These are phyloP conservation scores for Thalassia testudinum DNA, from an alignment of 116 monocot genomes.

Conservation along the genomic window DNA sequence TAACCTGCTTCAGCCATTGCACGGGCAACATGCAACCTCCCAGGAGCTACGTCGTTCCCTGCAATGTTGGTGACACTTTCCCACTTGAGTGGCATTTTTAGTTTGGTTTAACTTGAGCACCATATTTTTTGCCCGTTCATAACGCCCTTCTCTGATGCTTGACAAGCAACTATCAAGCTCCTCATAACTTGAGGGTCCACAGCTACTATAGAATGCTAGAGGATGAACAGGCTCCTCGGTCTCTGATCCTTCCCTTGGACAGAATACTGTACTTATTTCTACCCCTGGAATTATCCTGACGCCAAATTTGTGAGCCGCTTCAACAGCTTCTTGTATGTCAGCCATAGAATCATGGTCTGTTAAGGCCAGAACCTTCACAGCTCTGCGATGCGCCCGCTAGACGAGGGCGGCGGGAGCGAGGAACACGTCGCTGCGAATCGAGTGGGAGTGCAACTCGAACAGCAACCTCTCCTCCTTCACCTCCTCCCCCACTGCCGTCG, in stretches of 20 bases:
- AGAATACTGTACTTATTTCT: constrained; percentile 73
- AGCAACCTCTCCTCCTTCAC: constrained; percentile 23
- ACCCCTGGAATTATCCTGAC: constrained; percentile 90
- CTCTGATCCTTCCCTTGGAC: constrained; percentile 23
- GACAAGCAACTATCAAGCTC: constrained; percentile 42
- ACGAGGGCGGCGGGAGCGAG: constrained; percentile 73
- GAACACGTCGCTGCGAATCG: constrained; percentile 70
- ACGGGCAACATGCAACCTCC: constrained; percentile 78
- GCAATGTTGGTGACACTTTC: constrained; percentile 72
- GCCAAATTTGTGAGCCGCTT: constrained; percentile 47
- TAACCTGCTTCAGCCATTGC: constrained; percentile 85
- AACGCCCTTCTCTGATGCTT: constrained; percentile 68
- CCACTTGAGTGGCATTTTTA: constrained; percentile 79
- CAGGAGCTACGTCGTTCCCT: constrained; percentile 81
- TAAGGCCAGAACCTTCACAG: constrained; percentile 77
- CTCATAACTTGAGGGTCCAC: constrained; percentile 50
- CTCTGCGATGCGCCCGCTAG: constrained; percentile 60
- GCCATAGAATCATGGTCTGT: constrained; percentile 94
- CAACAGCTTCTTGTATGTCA: constrained; percentile 61
- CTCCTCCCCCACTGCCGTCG: constrained; percentile 2
- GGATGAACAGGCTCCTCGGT: constrained; percentile 64
- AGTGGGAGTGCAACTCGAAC: constrained; percentile 87
- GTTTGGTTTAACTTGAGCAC: constrained; percentile 47
- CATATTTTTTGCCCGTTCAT: constrained; percentile 68
- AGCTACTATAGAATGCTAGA: constrained; percentile 77